Evolutionary conservation across 2,329 filamentous ascomycete genomes (phyloP).

Genomic region (Teratosphaeria nubilosa): DNA sequence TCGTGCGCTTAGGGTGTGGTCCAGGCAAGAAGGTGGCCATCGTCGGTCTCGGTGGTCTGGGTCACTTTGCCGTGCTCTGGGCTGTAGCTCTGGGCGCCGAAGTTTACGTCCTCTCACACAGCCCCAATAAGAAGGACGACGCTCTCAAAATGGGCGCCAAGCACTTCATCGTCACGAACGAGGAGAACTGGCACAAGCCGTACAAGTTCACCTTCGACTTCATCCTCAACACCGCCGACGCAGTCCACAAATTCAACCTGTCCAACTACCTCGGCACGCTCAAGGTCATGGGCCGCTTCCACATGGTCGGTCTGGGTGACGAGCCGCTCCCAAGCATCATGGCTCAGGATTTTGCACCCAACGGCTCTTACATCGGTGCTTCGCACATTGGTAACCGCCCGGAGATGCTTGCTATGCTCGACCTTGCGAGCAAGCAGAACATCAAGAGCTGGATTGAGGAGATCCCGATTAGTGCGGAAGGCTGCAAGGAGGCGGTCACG

Average conservation of each 20-base stretch:
- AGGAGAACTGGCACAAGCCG: slow-evolving; percentile 49
- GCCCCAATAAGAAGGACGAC: slow-evolving; percentile 49
- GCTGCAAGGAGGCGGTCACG: slow-evolving; percentile 59
- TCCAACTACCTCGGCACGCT: slow-evolving; percentile 63
- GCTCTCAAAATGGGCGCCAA: slow-evolving; percentile 50
- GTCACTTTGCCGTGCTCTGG: slow-evolving; percentile 42
- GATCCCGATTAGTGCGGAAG: slow-evolving; percentile 61
- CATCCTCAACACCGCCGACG: slow-evolving; percentile 65
- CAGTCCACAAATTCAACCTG: slow-evolving; percentile 36
- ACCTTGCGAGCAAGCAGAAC: slow-evolving; percentile 41
- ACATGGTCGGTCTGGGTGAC: slow-evolving; percentile 71
- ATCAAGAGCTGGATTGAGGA: slow-evolving; percentile 50
- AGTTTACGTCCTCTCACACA: slow-evolving; percentile 52
- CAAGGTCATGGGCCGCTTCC: slow-evolving; percentile 72
- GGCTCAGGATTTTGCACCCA: slow-evolving; percentile 62
- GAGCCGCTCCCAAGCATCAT: slow-evolving; percentile 57
- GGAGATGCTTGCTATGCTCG: slow-evolving; percentile 43
- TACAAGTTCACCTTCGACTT: slow-evolving; percentile 58
- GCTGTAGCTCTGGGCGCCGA: slow-evolving; percentile 49
- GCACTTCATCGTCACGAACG: slow-evolving; percentile 48
- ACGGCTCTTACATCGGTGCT: slow-evolving; percentile 51
- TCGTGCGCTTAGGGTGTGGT: slow-evolving; percentile 64
- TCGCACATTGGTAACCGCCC: slow-evolving; percentile 40
- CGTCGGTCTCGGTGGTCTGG: slow-evolving; percentile 52
- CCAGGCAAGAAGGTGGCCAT: slow-evolving; percentile 72